These are phyloP conservation scores for Microglena sp. DNA, from an alignment of 139 green algal species.

Conservation along the genomic window DNA sequence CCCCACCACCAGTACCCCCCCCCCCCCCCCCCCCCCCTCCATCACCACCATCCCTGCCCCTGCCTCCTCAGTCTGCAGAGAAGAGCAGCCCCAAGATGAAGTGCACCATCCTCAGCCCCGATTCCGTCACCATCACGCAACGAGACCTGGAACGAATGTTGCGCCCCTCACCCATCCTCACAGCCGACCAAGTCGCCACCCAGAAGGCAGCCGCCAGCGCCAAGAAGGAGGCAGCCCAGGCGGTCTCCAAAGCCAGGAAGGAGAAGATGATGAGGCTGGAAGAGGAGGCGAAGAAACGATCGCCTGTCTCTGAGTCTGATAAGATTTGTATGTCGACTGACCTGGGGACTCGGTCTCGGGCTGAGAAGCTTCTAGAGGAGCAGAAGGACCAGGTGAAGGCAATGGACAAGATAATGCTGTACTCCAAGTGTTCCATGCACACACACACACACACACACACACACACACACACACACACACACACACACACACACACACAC, in stretches of 20 bases:
- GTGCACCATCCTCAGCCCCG: too few relatives aligned
- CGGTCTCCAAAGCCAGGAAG: slow-evolving; percentile 49
- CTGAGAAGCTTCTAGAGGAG: slow-evolving; percentile 50
- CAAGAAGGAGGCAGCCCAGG: slow-evolving; percentile 19
- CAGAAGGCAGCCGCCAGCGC: slow-evolving; percentile 29
- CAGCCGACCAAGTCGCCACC: slow-evolving; percentile 39
- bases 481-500: too few relatives aligned
- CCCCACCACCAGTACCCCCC: too few relatives aligned
- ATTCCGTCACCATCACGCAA: slow-evolving; percentile 5
- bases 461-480: too few relatives aligned
- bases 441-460: too few relatives aligned
- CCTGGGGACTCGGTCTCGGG: slow-evolving; percentile 30
- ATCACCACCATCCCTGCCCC: too few relatives aligned
- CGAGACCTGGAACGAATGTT: slow-evolving; percentile 58
- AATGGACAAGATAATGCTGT: slow-evolving; percentile 89
- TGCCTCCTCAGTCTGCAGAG: too few relatives aligned
- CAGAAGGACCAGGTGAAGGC: slow-evolving; percentile 74
- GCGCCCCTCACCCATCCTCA: slow-evolving; percentile 40
- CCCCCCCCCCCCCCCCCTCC: too few relatives aligned
- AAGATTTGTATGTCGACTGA: slow-evolving; percentile 29
- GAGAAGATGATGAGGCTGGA: slow-evolving; percentile 63
- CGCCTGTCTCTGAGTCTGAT: slow-evolving; percentile 53
- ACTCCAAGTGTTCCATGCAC: too few relatives aligned
- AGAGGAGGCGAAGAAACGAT: slow-evolving; percentile 50
- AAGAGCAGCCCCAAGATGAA: too few relatives aligned